Conservation (phyloP, 129 eudicot genomes). For the Calendula officinalis region DNA sequence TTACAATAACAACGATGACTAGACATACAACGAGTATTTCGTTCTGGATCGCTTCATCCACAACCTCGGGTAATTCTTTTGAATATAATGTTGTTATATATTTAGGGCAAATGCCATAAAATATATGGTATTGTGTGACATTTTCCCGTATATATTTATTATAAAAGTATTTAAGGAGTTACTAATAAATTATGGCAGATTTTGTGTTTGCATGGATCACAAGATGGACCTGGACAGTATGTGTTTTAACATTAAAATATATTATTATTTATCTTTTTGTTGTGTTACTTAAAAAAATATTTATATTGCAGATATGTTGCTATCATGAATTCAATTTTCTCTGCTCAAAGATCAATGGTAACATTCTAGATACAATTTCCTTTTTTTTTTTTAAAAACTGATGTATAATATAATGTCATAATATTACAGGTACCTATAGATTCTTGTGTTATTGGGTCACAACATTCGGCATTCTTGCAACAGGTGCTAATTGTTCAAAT, state of each 20-base stretch:
- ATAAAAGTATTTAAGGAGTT: neutral
- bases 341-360: slow-evolving; percentile 95
- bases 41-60: slow-evolving; percentile 84
- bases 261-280: neutral
- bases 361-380: neutral
- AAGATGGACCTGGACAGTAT: slow-evolving; percentile 98
- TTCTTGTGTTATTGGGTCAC: slow-evolving; percentile 85
- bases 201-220: slow-evolving; percentile 93
- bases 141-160: neutral
- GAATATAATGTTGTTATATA: no score
- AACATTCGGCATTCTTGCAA: slow-evolving; percentile 90
- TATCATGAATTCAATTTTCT: slow-evolving; percentile 89
- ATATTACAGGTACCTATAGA: slow-evolving; percentile 58
- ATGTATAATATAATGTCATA: neutral
- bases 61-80: slow-evolving; percentile 73
- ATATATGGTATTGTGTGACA: no score
- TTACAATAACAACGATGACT: slow-evolving; percentile 33
- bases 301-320: slow-evolving; percentile 80
- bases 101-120: no score
- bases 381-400: neutral
- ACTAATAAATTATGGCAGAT: slow-evolving; percentile 54
- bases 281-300: slow-evolving; percentile 4
- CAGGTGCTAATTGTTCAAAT: slow-evolving; percentile 47
- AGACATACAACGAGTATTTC: slow-evolving; percentile 84
- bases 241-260: slow-evolving; percentile 21